Percentiles rank a stretch among this genome's conserved stretches.
phyloP scores from a whole-genome alignment of 768 basidiomycete genomes.

The Nidula microcarpa region DNA sequence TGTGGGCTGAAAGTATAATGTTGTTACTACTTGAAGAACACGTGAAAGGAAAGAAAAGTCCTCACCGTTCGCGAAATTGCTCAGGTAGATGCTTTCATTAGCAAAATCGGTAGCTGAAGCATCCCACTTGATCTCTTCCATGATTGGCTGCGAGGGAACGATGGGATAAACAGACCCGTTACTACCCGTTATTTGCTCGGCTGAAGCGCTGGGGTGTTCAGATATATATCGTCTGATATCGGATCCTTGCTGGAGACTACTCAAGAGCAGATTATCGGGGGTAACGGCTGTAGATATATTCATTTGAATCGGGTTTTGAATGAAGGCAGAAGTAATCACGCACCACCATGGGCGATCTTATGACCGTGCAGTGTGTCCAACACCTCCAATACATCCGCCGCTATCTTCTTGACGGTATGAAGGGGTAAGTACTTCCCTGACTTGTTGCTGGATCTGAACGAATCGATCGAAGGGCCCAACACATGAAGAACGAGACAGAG shows the following conservation, averaged over 20 bases:
- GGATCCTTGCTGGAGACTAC: not conserved
- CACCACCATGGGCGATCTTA: conserved; percentile 8
- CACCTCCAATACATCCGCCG: conserved; percentile 2
- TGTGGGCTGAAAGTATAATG: not conserved
- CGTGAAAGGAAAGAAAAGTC: not conserved
- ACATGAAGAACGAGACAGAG: conserved; percentile 8
- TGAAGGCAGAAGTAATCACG: not conserved
- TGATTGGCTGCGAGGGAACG: conserved; percentile 3
- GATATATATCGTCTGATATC: conserved; percentile 1
- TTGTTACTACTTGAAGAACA: not conserved
- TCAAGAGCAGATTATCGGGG: conserved; percentile 7
- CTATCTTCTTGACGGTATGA: conserved; percentile 9
- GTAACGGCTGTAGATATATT: conserved; percentile 2
- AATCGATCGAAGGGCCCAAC: conserved; percentile 7
- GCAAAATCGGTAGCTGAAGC: not conserved
- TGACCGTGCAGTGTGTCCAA: not conserved
- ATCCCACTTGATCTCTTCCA: conserved; percentile 3
- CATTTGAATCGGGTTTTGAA: not conserved
- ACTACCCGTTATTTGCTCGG: not conserved
- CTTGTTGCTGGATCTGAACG: conserved; percentile 4
- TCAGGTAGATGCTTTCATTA: conserved; percentile 1
- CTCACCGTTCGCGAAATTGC: conserved; percentile 4
- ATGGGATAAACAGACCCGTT: conserved; percentile 3
- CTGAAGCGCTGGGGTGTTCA: not conserved
- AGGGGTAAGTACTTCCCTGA: conserved; percentile 5